A percentile compares a stretch with the other conserved stretches of the same genome.
Conservation (phyloP, 441 rosid species). For the Monsonia emarginata region DNA sequence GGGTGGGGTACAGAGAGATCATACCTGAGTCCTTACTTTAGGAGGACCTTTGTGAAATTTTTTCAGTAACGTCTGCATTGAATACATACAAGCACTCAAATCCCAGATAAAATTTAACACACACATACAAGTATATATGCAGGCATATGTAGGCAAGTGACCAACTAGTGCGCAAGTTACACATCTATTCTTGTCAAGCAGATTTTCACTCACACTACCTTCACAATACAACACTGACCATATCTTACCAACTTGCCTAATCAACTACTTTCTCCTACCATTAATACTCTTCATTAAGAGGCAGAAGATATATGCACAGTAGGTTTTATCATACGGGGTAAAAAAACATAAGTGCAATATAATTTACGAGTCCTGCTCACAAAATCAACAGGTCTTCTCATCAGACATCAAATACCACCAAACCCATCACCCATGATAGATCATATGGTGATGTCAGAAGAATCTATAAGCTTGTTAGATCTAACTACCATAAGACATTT, state of each 20-base stretch:
- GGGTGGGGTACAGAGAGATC: not conserved
- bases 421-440: not conserved
- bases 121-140: conserved; percentile 7
- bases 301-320: not conserved
- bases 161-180: not conserved
- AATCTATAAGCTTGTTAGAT: not conserved
- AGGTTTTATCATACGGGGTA: not conserved
- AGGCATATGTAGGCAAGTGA: not conserved
- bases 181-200: not conserved
- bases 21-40: conserved; percentile 50
- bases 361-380: not conserved
- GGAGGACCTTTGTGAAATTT: conserved; percentile 92
- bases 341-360: not conserved
- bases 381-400: not conserved
- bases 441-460: not conserved
- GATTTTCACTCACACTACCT: not conserved
- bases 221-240: not conserved
- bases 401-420: not conserved
- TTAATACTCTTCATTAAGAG: not conserved
- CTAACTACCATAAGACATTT: conserved; percentile 6
- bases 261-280: not conserved
- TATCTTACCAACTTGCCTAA: not conserved
- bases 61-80: conserved; percentile 70
- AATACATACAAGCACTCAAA: conserved; percentile 24
- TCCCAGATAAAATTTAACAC: conserved; percentile 16